Evolutionary conservation across 2,329 filamentous ascomycete genomes (phyloP), one percentile per base, ranked within the genome.

Genomic region (Alternaria brassicae): DNA sequence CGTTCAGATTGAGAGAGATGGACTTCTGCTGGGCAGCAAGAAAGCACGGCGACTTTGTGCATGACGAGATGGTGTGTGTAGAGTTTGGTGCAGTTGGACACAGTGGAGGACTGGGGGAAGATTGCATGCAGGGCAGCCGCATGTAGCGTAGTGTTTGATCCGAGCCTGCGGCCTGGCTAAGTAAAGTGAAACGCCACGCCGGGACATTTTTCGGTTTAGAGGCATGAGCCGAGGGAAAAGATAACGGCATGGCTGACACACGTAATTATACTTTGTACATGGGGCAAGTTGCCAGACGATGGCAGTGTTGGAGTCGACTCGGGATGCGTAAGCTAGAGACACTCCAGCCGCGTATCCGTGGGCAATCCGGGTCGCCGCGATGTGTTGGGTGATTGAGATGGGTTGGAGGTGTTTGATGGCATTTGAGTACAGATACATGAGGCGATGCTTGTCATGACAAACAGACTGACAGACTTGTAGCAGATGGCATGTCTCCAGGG

Each of bases 201-300:
- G 42, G 56, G 53, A 39, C 37, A 52, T 41, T 55, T 59, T 48
- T 48, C 44, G 55, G 30, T 49, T 41, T 36, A 39, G 47, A 53
- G 25, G 44, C 36, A 57, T 55, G 58, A 53, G 34, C 52, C 58
- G 50, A 54, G 56, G 50, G 47, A n/a, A 45, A 41, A 53, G 49
- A 64, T 50, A 57, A 57, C 52, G 47, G 30, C 23, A 34, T 44
- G 40, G 40, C 54, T 57, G 54, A 45, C 47, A 44, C 39, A 30
- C 23, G 44, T 23, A 39, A 52, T n/a, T 44, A 40, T 32, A 30
- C n/a, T n/a, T n/a, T n/a, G n/a, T n/a, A n/a, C n/a, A n/a, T n/a
- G n/a, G 27, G 47, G 41, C 23, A 28, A 37, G 30, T 27, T 28
- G 28, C 30, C 21, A 41, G 25, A 36, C 13, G 34, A 9, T 15